phyloP scores from a whole-genome alignment of 1,284 basidiomycete genomes.

The Boletus semigastroideus region DNA sequence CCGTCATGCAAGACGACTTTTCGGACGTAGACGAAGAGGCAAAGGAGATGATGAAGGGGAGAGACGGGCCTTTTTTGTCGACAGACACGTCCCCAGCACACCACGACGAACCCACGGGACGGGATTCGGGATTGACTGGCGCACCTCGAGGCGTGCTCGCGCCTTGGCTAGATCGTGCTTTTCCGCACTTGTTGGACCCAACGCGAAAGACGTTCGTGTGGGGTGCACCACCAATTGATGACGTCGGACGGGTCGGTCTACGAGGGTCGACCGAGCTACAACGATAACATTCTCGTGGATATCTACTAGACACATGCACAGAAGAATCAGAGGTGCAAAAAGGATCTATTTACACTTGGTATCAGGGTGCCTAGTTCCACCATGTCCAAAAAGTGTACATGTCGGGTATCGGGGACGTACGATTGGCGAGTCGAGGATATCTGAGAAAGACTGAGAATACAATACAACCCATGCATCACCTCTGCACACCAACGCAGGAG shows the following conservation, averaged over 20 bases:
- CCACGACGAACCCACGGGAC: background rate
- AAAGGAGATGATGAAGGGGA: slow-evolving; percentile 42
- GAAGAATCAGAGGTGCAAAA: background rate
- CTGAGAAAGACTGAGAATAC: background rate
- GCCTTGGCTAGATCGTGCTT: slow-evolving; percentile 42
- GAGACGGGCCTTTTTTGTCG: background rate
- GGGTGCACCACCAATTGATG: slow-evolving; percentile 69
- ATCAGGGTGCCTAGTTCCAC: background rate
- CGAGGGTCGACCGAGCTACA: slow-evolving; percentile 12
- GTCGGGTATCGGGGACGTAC: background rate
- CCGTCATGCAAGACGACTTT: slow-evolving; percentile 92
- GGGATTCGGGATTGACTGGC: background rate
- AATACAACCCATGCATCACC: slow-evolving; percentile 39
- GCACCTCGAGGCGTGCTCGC: slow-evolving; percentile 43
- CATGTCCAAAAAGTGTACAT: background rate
- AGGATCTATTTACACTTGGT: background rate
- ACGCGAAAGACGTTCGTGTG: slow-evolving; percentile 59
- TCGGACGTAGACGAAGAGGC: slow-evolving; percentile 82
- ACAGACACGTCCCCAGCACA: background rate
- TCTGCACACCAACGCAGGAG: slow-evolving; percentile 56
- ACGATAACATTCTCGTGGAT: background rate
- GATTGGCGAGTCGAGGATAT: background rate
- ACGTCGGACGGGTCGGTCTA: slow-evolving; percentile 42
- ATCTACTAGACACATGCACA: slow-evolving; percentile 1
- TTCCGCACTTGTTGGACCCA: slow-evolving; percentile 58